Conservation (phyloP, 352 stramenopile species). For the Globisporangium nunn region DNA sequence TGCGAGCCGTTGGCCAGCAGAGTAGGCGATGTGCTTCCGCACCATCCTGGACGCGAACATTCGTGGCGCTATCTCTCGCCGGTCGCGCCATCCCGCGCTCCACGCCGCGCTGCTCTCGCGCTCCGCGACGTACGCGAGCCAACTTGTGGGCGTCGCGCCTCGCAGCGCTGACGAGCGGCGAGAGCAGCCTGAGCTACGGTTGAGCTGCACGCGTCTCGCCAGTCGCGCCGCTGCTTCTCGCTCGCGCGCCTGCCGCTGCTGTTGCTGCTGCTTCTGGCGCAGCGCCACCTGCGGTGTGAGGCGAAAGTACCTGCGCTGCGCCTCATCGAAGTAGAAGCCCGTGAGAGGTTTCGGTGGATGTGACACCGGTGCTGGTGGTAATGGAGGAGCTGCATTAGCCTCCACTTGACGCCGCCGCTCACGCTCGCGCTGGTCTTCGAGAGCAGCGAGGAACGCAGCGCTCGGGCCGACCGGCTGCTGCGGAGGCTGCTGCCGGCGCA, state of each 20-base stretch:
- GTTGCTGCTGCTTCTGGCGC: conserved; percentile 6
- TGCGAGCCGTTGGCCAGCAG: too few relatives aligned
- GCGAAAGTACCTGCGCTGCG: conserved; percentile 43
- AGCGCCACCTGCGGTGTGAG: conserved; percentile 22
- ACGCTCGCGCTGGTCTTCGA: conserved; percentile 47
- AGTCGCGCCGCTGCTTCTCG: conserved; percentile 1
- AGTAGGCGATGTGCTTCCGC: background rate
- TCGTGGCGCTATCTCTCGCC: conserved; percentile 19
- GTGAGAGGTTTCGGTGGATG: conserved; percentile 14
- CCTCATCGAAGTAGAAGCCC: conserved; percentile 59
- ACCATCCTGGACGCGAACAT: conserved; percentile 14
- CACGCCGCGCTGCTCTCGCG: conserved; percentile 29
- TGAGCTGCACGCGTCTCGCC: background rate
- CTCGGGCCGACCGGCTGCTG: conserved; percentile 12
- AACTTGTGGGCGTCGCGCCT: conserved; percentile 4
- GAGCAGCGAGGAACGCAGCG: conserved; percentile 41
- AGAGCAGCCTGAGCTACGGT: background rate
- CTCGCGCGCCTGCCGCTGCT: conserved; percentile 1
- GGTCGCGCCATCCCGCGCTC: conserved; percentile 21
- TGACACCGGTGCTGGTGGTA: too few relatives aligned
- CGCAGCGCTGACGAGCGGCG: background rate
- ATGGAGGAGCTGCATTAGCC: background rate
- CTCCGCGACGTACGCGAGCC: conserved; percentile 21
- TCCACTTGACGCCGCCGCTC: conserved; percentile 1
- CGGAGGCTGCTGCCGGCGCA: background rate